Conservation (phyloP, 192 early-diverging fungal genomes). For the Kickxella alabastrina region DNA sequence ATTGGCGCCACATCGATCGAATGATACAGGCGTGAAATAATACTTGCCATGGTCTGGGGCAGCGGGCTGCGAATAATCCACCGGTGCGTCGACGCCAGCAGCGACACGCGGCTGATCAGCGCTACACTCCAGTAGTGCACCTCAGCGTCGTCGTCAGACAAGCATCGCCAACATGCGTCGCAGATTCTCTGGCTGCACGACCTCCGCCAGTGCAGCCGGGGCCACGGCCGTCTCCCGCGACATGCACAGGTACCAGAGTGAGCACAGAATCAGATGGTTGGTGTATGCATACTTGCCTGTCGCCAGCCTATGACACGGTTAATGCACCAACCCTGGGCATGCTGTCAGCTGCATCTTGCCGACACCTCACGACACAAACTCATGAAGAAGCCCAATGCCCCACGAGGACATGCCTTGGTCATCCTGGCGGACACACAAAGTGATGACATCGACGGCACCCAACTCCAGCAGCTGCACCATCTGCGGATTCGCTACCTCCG, state of each 20-base stretch:
- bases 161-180: slow-evolving; percentile 37
- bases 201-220: slow-evolving; percentile 14
- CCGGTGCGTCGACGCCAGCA: slow-evolving; percentile 23
- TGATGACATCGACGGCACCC: slow-evolving; percentile 29
- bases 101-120: slow-evolving; percentile 23
- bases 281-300: slow-evolving; percentile 40
- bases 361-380: slow-evolving; percentile 41
- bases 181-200: slow-evolving; percentile 28
- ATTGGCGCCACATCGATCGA: slow-evolving; percentile 18
- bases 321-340: slow-evolving; percentile 25
- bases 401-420: slow-evolving; percentile 46
- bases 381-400: slow-evolving; percentile 49
- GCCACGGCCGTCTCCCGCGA: slow-evolving; percentile 1
- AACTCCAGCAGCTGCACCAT: slow-evolving; percentile 27
- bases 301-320: slow-evolving; percentile 34
- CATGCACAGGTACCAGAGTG: slow-evolving; percentile 37
- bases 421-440: slow-evolving; percentile 24
- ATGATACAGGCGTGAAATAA: slow-evolving; percentile 35
- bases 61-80: slow-evolving; percentile 43
- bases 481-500: slow-evolving; percentile 5
- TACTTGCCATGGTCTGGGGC: slow-evolving; percentile 10
- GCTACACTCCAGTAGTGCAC: slow-evolving; percentile 35
- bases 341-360: slow-evolving; percentile 25
- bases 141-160: slow-evolving; percentile 27
- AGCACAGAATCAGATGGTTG: slow-evolving; percentile 48